Evolutionary conservation across 768 basidiomycete species (phyloP).

Genomic region (Mycena rebaudengoi): DNA sequence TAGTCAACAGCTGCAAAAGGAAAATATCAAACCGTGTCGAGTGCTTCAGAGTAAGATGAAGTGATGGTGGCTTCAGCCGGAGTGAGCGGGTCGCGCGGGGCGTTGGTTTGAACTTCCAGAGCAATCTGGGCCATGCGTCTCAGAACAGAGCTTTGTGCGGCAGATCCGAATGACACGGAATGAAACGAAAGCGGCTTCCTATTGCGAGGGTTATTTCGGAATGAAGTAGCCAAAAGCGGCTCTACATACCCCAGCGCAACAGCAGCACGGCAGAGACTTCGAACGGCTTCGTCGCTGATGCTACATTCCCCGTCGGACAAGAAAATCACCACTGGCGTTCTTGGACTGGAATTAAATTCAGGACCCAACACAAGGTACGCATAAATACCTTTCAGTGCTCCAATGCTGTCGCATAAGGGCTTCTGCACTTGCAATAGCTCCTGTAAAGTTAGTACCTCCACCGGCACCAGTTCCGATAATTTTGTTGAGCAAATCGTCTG

Average conservation of each 20-base stretch:
- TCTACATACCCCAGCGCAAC: slow-evolving; percentile 53
- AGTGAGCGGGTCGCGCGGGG: slow-evolving; percentile 47
- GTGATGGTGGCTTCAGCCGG: slow-evolving; percentile 40
- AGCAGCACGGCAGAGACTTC: slow-evolving; percentile 51
- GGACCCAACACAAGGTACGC: too few relatives aligned
- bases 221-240: not conserved
- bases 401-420: slow-evolving; percentile 52
- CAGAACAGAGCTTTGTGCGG: slow-evolving; percentile 33
- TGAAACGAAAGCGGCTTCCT: slow-evolving; percentile 66
- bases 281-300: slow-evolving; percentile 48
- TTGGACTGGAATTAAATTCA: slow-evolving; percentile 8
- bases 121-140: slow-evolving; percentile 59
- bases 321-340: slow-evolving; percentile 60
- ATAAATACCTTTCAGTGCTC: slow-evolving; percentile 57
- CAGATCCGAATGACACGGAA: slow-evolving; percentile 56
- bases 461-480: slow-evolving; percentile 39
- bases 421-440: slow-evolving; percentile 45
- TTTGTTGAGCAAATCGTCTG: slow-evolving; percentile 49
- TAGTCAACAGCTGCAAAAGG: too few relatives aligned
- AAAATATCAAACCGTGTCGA: slow-evolving; percentile 53
- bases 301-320: slow-evolving; percentile 63
- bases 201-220: not conserved
- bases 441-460: slow-evolving; percentile 53
- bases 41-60: slow-evolving; percentile 56
- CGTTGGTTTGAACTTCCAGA: slow-evolving; percentile 47